Percentiles rank a stretch among this genome's conserved stretches.
Evolutionary conservation across 345 rosid genomes (phyloP).

Genomic region (Melaleuca quinquenervia): DNA sequence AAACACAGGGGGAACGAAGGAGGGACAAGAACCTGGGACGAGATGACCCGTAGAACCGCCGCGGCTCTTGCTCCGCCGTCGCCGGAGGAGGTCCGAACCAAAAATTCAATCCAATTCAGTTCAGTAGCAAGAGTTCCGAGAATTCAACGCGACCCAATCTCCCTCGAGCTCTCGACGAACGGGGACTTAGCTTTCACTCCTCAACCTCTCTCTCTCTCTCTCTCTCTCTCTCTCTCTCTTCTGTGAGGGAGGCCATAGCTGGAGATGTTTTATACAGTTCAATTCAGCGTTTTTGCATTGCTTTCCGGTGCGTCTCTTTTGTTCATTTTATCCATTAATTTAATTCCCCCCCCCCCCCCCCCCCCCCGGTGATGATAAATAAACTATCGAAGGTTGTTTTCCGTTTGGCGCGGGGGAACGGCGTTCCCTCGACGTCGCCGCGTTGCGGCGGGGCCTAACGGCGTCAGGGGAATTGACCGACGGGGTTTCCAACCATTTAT

Average conservation of each 20-base stretch:
- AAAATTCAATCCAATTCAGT: not conserved
- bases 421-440: constrained; percentile 30
- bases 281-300: not conserved
- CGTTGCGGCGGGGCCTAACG: constrained; percentile 23
- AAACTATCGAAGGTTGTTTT: not conserved
- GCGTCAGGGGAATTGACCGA: constrained; percentile 5
- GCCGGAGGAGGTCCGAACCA: not conserved
- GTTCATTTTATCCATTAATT: not conserved
- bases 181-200: not conserved
- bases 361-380: not conserved
- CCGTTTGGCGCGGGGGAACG: constrained; percentile 6
- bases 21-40: not conserved
- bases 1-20: not conserved
- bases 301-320: constrained; percentile 9
- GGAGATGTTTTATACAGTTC: constrained; percentile 26
- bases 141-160: not conserved
- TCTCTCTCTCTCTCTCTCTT: constrained; percentile 2
- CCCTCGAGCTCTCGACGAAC: not conserved
- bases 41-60: not conserved
- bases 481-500: not conserved
- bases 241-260: constrained; percentile 10
- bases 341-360: no score
- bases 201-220: constrained; percentile 9
- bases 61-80: not conserved
- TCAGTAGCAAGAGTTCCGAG: not conserved